phyloP scores from a whole-genome alignment of 2,329 filamentous ascomycete genomes.

The Colletotrichum aenigma region DNA sequence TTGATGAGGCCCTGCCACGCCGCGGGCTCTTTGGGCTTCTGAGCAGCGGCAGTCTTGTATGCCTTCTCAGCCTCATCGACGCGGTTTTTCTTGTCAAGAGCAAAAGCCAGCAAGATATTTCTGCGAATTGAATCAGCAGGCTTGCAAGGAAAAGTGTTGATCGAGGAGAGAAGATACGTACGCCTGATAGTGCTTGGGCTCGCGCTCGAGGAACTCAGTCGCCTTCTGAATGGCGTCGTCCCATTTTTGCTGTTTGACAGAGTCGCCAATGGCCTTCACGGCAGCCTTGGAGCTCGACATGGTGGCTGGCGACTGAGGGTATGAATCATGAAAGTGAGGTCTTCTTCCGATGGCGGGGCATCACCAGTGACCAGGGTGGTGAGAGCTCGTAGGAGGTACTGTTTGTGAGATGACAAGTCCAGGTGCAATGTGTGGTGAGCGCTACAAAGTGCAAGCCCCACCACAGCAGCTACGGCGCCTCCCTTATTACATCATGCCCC shows the following conservation, averaged over 20 bases:
- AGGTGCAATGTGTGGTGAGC: conserved; percentile 3
- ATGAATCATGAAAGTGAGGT: conserved; percentile 13
- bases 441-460: conserved; percentile 3
- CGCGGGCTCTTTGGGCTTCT: conserved; percentile 78
- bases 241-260: conserved; percentile 79
- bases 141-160: background rate
- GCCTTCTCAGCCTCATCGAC: conserved; percentile 75
- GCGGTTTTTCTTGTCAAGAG: conserved; percentile 76
- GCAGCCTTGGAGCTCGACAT: conserved; percentile 71
- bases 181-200: conserved; percentile 83
- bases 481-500: conserved; percentile 21
- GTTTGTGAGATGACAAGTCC: background rate
- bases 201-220: conserved; percentile 70
- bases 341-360: conserved; percentile 14
- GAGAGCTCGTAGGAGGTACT: background rate
- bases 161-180: conserved; percentile 41
- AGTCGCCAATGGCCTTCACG: conserved; percentile 81
- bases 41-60: conserved; percentile 73
- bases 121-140: conserved; percentile 14
- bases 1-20: conserved; percentile 91
- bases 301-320: conserved; percentile 15
- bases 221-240: conserved; percentile 75
- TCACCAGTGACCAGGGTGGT: background rate
- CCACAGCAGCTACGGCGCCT: background rate
- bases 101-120: conserved; percentile 82